These are phyloP conservation scores for Phytophthora podocarpi DNA, from an alignment of 352 stramenopile genomes.

Conservation along the genomic window DNA sequence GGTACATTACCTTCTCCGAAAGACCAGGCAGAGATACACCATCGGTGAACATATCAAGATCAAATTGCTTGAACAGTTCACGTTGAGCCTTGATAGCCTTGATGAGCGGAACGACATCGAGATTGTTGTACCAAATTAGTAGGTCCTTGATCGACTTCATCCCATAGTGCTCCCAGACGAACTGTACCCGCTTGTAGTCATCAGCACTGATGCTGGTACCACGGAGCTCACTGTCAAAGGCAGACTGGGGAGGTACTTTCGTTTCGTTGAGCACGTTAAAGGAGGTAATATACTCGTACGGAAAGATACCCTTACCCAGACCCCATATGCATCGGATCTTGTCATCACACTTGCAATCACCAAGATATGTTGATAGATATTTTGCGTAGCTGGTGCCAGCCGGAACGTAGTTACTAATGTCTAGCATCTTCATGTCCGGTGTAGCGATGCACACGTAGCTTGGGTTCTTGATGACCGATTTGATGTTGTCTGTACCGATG, in stretches of 20 bases:
- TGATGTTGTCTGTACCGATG: constrained; percentile 5
- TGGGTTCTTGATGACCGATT: constrained; percentile 32
- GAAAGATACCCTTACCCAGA: constrained; percentile 9
- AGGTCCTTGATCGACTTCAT: constrained; percentile 44
- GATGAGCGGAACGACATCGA: constrained; percentile 36
- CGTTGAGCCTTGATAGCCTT: constrained; percentile 19
- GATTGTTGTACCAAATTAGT: constrained; percentile 18
- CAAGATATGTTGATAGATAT: constrained; percentile 43
- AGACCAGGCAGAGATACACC: constrained; percentile 29
- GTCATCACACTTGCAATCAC: constrained; percentile 36
- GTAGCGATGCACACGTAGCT: constrained; percentile 37
- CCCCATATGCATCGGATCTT: constrained; percentile 17
- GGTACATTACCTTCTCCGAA: no score
- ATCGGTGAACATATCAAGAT: constrained; percentile 37
- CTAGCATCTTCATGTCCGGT: constrained; percentile 27
- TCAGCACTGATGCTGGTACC: constrained; percentile 21
- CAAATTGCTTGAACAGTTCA: constrained; percentile 21
- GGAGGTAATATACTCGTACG: constrained; percentile 40
- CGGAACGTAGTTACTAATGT: constrained; percentile 37
- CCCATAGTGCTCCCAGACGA: constrained; percentile 35
- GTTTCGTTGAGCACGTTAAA: constrained; percentile 35
- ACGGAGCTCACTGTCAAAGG: constrained; percentile 20
- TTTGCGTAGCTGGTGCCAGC: constrained; percentile 33
- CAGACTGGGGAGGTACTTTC: constrained; percentile 20
- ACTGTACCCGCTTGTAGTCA: constrained; percentile 36